These are phyloP conservation scores for Phylloporus scabripes DNA, from an alignment of 768 basidiomycete genomes.

Conservation along the genomic window DNA sequence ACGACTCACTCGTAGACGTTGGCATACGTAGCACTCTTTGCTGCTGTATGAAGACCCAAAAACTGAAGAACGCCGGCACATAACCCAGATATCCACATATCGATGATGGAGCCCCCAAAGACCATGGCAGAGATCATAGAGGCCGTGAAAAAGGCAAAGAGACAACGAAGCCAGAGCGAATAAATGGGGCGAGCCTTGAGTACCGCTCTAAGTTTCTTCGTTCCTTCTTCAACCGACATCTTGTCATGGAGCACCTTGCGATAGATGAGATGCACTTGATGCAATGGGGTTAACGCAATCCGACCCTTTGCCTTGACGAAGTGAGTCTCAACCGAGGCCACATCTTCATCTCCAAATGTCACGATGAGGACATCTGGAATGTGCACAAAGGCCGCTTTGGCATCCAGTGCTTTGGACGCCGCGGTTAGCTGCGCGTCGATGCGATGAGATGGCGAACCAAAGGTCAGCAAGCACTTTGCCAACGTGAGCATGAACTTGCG, in stretches of 20 bases:
- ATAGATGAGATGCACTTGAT: conserved; percentile 80
- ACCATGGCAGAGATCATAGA: conserved; percentile 79
- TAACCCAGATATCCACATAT: conserved; percentile 75
- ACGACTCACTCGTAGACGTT: conserved; percentile 90
- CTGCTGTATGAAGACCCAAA: conserved; percentile 74
- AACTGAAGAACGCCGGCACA: conserved; percentile 70
- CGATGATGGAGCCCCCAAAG: conserved; percentile 75
- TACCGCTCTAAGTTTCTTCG: conserved; percentile 57
- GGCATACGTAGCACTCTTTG: conserved; percentile 86
- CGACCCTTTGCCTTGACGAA: conserved; percentile 80
- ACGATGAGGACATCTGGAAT: conserved; percentile 75
- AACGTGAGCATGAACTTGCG: conserved; percentile 79
- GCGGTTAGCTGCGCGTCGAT: conserved; percentile 84
- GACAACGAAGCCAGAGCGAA: conserved; percentile 57
- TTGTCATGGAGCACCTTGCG: conserved; percentile 82
- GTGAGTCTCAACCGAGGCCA: conserved; percentile 69
- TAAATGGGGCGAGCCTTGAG: conserved; percentile 65
- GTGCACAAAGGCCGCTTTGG: conserved; percentile 81
- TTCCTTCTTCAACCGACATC: conserved; percentile 68
- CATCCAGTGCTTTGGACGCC: conserved; percentile 71
- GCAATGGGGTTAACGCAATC: conserved; percentile 76
- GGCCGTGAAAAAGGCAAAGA: conserved; percentile 70
- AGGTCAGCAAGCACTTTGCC: conserved; percentile 83
- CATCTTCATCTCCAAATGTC: conserved; percentile 73
- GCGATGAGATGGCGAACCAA: conserved; percentile 91